Evolutionary conservation across 768 basidiomycete species (phyloP), one percentile per base, ranked within the genome.

Genomic region (Podaxis mareebaensis): DNA sequence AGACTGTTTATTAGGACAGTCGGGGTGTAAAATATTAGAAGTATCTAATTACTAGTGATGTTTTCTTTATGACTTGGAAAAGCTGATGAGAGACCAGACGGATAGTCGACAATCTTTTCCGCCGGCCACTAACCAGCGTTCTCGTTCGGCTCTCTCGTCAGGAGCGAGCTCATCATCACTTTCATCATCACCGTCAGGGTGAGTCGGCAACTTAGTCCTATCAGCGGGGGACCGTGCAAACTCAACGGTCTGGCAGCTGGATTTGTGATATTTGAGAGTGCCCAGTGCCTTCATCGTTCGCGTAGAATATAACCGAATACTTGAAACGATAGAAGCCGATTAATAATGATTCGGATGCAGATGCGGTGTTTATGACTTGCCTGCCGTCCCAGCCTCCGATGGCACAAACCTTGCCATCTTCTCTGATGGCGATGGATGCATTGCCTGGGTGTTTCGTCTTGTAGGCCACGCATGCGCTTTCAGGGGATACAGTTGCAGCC

Each of bases 371-470:
- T 13, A 48, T 40, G 5, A 76, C 91, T 68, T 67, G 95, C 96
- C 81, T 86, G 39, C 96, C 95, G 65, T 99, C 95, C 96, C 96
- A 98, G 0, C 95, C 94, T 2, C 91, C 96, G 2, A 95, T 79
- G 0, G 95, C 95, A 67, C 95, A 90, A 0, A 98, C 85, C 22
- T 83, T 83, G 0, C 88, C 93, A 66, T 92, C 89, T 39, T 85
- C 81, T 4, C 87, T 85, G 12, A 97, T 85, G 3, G 88, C 83
- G n/a, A 98, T 74, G 6, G 85, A 83, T 0, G 83, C 83, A 69
- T 95, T 95, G 3, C 95, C 95, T 0, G 92, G 86, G 65, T 92
- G 81, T 68, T 89, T 94, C 22, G 87, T 94, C 51, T 68, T 24
- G 70, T 72, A 49, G 80, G 67, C 56, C 72, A 71, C 12, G 60